A percentile compares a stretch with the other conserved stretches of the same genome.
phyloP scores from a whole-genome alignment of 2,329 filamentous ascomycete genomes.

The Diaporthe nobilis region DNA sequence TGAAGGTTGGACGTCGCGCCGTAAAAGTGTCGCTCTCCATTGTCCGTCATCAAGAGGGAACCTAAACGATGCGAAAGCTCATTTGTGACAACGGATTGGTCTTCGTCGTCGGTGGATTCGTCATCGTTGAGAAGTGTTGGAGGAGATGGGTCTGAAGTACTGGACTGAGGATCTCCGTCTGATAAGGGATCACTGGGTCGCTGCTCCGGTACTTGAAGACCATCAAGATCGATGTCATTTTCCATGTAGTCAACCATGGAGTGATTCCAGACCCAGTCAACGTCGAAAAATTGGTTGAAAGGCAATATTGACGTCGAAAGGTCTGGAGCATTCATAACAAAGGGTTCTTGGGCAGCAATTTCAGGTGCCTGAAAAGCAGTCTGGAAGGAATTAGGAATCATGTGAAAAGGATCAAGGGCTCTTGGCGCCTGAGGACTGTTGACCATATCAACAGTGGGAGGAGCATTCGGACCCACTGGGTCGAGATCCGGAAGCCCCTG shows the following conservation, averaged over 20 bases:
- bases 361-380: neutral
- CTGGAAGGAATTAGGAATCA: neutral
- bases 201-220: neutral
- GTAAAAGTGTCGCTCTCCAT: constrained; percentile 13
- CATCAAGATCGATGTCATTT: neutral
- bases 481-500: neutral
- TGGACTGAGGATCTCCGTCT: neutral
- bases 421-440: neutral
- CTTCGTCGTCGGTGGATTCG: neutral
- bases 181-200: no score
- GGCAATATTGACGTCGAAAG: neutral
- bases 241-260: neutral
- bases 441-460: neutral
- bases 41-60: neutral
- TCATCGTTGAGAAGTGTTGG: constrained; percentile 3
- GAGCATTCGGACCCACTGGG: neutral
- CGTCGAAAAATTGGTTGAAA: constrained; percentile 3
- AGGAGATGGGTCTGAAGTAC: neutral
- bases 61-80: constrained; percentile 3
- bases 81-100: neutral
- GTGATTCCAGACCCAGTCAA: constrained; percentile 15
- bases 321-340: neutral
- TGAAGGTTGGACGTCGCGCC: constrained; percentile 4
- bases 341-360: neutral
- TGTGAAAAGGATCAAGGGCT: neutral